Evolutionary conservation across 768 basidiomycete genomes (phyloP).

Genomic region (Rhizopogon vesiculosus): DNA sequence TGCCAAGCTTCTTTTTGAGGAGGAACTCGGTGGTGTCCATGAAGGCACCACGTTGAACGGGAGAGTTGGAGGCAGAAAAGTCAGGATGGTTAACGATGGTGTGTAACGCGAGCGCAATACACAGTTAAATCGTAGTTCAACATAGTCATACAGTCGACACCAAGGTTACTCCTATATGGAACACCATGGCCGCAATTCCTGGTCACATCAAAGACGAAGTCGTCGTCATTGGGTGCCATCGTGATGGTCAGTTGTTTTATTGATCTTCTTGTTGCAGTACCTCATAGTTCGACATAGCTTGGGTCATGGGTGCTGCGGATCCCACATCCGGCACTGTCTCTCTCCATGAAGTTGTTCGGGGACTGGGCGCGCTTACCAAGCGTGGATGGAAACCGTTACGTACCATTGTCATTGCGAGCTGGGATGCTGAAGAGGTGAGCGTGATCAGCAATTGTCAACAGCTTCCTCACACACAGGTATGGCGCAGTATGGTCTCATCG

Average conservation of each 20-base stretch:
- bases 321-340: conserved; percentile 55
- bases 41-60: conserved; percentile 41
- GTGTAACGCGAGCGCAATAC: background rate
- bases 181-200: conserved; percentile 78
- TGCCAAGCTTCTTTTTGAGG: conserved; percentile 58
- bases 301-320: conserved; percentile 50
- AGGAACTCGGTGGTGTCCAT: conserved; percentile 43
- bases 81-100: conserved; percentile 58
- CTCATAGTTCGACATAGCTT: conserved; percentile 9
- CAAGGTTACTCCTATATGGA: conserved; percentile 87
- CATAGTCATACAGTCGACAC: conserved; percentile 50
- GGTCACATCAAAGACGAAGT: conserved; percentile 83
- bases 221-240: conserved; percentile 82
- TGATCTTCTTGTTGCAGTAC: background rate
- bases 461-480: conserved; percentile 2
- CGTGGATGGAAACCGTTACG: conserved; percentile 67
- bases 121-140: background rate
- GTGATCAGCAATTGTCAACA: background rate
- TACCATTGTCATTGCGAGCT: conserved; percentile 71
- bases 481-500: conserved; percentile 61
- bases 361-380: conserved; percentile 44
- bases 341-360: conserved; percentile 51
- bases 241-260: conserved; percentile 58
- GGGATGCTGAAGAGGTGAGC: conserved; percentile 72
- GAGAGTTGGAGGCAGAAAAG: conserved; percentile 38